Conservation (phyloP, 1,139 yeast genomes). For the Pneumocystis wakefieldiae region DNA sequence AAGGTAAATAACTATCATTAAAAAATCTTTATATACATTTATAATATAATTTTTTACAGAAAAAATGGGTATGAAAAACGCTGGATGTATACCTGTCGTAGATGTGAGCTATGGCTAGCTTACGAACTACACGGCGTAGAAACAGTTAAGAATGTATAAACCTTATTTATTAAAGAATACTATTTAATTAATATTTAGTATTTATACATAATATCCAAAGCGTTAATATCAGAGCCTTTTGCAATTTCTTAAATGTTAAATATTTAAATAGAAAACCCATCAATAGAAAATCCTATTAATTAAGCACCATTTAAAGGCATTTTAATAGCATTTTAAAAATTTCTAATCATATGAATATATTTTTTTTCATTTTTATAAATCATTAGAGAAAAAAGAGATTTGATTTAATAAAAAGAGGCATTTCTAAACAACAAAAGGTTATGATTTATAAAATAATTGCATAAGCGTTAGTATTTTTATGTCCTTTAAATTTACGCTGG, state of each 20-base stretch:
- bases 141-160: neutral
- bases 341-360: neutral
- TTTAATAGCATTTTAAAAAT: neutral
- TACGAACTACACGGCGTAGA: neutral
- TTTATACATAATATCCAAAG: neutral
- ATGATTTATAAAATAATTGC: neutral
- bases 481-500: neutral
- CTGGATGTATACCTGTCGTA: constrained; percentile 81
- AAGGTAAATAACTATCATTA: neutral
- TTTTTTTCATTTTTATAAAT: neutral
- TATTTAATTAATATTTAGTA: neutral
- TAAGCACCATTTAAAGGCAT: neutral
- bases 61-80: constrained; percentile 45
- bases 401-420: neutral
- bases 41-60: constrained; percentile 19
- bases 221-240: neutral
- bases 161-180: neutral
- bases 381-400: neutral
- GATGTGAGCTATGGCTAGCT: constrained; percentile 39
- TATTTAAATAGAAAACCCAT: neutral
- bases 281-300: neutral
- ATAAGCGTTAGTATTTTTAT: neutral
- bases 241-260: neutral
- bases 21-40: neutral
- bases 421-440: neutral